These are phyloP conservation scores for Astragalus membranaceus DNA, from an alignment of 306 rosid genomes.

Conservation along the genomic window DNA sequence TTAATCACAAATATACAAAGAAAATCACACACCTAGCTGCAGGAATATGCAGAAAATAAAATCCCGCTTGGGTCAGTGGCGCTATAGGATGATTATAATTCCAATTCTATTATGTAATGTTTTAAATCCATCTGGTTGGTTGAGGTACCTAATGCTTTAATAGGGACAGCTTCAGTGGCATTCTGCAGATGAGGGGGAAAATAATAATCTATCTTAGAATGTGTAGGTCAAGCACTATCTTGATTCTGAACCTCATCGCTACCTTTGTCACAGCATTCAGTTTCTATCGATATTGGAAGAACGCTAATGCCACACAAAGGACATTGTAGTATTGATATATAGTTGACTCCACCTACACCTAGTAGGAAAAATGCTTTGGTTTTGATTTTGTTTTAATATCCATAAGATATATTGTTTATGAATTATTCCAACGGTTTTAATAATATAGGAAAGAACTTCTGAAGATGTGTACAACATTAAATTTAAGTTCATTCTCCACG, in stretches of 20 bases:
- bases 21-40: not conserved
- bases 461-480: not conserved
- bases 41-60: conserved; percentile 8
- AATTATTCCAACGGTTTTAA: not conserved
- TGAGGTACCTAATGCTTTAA: not conserved
- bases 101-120: not conserved
- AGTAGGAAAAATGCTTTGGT: not conserved
- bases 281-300: not conserved
- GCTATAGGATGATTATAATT: not conserved
- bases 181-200: not conserved
- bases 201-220: not conserved
- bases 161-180: not conserved
- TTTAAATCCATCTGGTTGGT: conserved; percentile 1
- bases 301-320: not conserved
- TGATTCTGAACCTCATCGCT: not conserved
- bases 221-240: not conserved
- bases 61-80: not conserved
- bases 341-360: not conserved
- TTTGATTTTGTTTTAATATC: not conserved
- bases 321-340: not conserved
- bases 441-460: not conserved
- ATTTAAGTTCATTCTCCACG: not conserved
- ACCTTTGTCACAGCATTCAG: not conserved
- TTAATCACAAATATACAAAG: not conserved
- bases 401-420: not conserved